Conservation (phyloP, 495 filamentous ascomycete genomes). For the Staphylotrichum longicolle region DNA sequence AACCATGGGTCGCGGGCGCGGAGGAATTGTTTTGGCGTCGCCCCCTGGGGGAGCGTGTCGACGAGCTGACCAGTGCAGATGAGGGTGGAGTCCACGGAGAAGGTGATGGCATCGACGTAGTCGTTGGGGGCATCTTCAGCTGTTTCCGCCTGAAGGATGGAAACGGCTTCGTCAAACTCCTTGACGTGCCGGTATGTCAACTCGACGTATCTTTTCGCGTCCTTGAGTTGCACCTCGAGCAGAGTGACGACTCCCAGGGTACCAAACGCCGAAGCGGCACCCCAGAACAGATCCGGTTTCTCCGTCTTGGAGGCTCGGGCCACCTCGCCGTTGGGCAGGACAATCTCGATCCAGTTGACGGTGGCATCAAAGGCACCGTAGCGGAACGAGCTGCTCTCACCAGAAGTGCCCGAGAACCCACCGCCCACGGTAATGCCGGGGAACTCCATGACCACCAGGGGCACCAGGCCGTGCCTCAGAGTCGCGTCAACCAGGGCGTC, state of each 20-base stretch:
- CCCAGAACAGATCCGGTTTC: slow-evolving; percentile 52
- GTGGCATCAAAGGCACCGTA: slow-evolving; percentile 60
- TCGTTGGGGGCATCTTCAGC: slow-evolving; percentile 30
- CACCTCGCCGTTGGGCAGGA: slow-evolving; percentile 55
- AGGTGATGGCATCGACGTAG: slow-evolving; percentile 52
- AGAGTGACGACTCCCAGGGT: slow-evolving; percentile 56
- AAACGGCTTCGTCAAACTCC: slow-evolving; percentile 45
- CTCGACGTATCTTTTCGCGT: slow-evolving; percentile 55
- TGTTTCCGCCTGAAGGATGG: slow-evolving; percentile 35
- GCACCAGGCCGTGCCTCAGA: slow-evolving; percentile 52
- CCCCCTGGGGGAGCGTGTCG: slow-evolving; percentile 35
- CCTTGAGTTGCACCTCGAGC: slow-evolving; percentile 53
- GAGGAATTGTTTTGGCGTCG: slow-evolving; percentile 43
- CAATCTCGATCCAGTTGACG: slow-evolving; percentile 57
- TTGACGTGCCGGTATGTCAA: slow-evolving; percentile 52
- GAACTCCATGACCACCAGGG: slow-evolving; percentile 60
- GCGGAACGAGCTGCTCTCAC: slow-evolving; percentile 57
- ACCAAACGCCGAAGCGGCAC: slow-evolving; percentile 56
- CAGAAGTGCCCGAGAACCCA: slow-evolving; percentile 59
- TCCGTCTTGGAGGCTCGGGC: slow-evolving; percentile 35
- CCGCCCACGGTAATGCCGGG: slow-evolving; percentile 65
- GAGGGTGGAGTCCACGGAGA: slow-evolving; percentile 49
- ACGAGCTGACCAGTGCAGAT: slow-evolving; percentile 54
- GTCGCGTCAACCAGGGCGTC: slow-evolving; percentile 56
- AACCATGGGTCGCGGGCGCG: slow-evolving; percentile 54